These are phyloP conservation scores for Mychonastes homosphaera DNA, from an alignment of 139 green algal genomes.

Conservation along the genomic window DNA sequence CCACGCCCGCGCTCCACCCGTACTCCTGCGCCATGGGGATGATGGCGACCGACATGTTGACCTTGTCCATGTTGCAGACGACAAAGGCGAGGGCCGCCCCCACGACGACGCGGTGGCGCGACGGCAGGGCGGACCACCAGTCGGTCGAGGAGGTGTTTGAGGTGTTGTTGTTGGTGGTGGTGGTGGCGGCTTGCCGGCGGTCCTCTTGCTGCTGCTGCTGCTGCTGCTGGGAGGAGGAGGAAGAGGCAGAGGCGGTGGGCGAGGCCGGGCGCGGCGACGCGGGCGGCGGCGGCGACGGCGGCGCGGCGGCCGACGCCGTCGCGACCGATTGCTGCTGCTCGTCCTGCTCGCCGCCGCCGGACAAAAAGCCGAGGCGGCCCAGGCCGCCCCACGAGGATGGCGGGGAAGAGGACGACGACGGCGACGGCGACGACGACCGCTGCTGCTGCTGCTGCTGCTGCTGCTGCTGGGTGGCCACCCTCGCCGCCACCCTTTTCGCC, in stretches of 20 bases:
- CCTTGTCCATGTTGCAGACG: slow-evolving; percentile 93
- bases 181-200: neutral
- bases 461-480: too few relatives aligned
- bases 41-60: slow-evolving; percentile 95
- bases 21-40: slow-evolving; percentile 93
- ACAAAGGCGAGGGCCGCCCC: slow-evolving; percentile 71
- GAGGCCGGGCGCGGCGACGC: neutral
- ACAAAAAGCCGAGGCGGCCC: too few relatives aligned
- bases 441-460: too few relatives aligned
- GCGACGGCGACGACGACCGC: too few relatives aligned
- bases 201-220: neutral
- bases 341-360: too few relatives aligned
- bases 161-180: neutral
- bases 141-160: neutral
- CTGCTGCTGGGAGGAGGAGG: neutral
- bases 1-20: slow-evolving; percentile 69
- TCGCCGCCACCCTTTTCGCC: too few relatives aligned
- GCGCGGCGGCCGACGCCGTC: neutral
- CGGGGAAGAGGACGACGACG: too few relatives aligned
- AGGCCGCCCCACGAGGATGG: neutral
- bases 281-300: neutral
- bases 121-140: slow-evolving; percentile 50
- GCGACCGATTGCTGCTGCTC: neutral
- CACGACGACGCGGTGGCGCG: slow-evolving; percentile 60
- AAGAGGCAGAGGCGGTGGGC: neutral